phyloP scores from a whole-genome alignment of 495 filamentous ascomycete genomes.

The Hypoxylon intermedium region DNA sequence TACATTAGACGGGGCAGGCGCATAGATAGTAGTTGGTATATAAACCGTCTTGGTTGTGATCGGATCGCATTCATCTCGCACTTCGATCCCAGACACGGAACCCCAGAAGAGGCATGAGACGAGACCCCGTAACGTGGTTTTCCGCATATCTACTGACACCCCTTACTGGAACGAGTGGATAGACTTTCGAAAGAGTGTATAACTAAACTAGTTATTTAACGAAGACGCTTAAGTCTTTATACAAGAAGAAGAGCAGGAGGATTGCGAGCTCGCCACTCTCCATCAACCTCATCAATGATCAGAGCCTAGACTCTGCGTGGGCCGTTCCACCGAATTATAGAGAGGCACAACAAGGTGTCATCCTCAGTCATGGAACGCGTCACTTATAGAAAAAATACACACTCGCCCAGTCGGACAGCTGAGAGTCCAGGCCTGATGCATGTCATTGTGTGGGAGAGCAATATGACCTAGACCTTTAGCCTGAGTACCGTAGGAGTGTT shows the following conservation, averaged over 20 bases:
- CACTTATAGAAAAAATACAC: slow-evolving; percentile 14
- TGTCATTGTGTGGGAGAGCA: slow-evolving; percentile 12
- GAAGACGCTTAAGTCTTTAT: slow-evolving; percentile 20
- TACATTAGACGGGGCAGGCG: slow-evolving; percentile 19
- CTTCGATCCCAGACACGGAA: slow-evolving; percentile 14
- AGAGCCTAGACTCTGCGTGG: slow-evolving; percentile 10
- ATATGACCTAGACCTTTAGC: slow-evolving; percentile 32
- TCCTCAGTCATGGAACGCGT: slow-evolving; percentile 33
- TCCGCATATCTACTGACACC: slow-evolving; percentile 21
- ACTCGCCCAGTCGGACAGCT: slow-evolving; percentile 16
- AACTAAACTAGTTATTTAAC: slow-evolving; percentile 14
- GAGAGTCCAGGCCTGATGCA: slow-evolving; percentile 13
- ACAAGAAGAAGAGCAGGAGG: slow-evolving; percentile 7
- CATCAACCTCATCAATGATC: slow-evolving; percentile 1
- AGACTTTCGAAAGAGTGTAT: neutral
- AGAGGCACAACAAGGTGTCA: slow-evolving; percentile 19
- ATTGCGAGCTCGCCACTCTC: slow-evolving; percentile 15
- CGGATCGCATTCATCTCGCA: slow-evolving; percentile 18
- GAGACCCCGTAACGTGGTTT: slow-evolving; percentile 20
- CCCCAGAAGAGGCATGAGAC: slow-evolving; percentile 31
- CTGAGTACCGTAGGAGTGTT: slow-evolving; percentile 23
- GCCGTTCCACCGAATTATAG: slow-evolving; percentile 26
- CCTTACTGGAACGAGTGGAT: slow-evolving; percentile 14
- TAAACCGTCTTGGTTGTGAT: slow-evolving; percentile 38
- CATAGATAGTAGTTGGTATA: slow-evolving; percentile 36